Evolutionary conservation across 306 rosid genomes (phyloP).

Genomic region (Corylus americana): DNA sequence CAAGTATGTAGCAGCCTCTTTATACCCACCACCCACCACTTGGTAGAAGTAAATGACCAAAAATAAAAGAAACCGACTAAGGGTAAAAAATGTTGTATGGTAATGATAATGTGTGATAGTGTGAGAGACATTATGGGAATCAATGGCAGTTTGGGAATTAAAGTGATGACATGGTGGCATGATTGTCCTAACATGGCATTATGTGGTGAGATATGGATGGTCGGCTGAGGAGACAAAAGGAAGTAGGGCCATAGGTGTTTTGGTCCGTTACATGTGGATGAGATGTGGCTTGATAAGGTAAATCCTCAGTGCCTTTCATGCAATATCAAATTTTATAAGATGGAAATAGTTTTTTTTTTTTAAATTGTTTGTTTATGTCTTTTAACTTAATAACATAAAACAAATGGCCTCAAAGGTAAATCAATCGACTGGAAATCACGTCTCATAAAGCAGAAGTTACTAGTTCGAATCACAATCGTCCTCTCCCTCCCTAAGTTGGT

Average conservation of each 20-base stretch:
- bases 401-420: too few relatives aligned
- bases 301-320: background rate
- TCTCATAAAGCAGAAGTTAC: too few relatives aligned
- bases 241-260: slow-evolving; percentile 33
- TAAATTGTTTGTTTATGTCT: too few relatives aligned
- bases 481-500: too few relatives aligned
- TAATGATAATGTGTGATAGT: background rate
- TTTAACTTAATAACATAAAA: too few relatives aligned
- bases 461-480: too few relatives aligned
- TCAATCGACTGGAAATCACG: too few relatives aligned
- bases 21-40: slow-evolving; percentile 25
- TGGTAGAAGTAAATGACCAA: background rate
- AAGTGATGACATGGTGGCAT: background rate
- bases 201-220: slow-evolving; percentile 44
- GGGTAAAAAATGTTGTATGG: background rate
- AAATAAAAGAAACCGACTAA: too few relatives aligned
- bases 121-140: background rate
- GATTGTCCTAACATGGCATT: slow-evolving; percentile 22
- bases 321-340: background rate
- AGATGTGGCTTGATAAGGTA: background rate
- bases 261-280: slow-evolving; percentile 4
- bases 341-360: too few relatives aligned
- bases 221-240: slow-evolving; percentile 20
- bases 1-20: slow-evolving; percentile 23
- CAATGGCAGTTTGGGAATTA: slow-evolving; percentile 26